phyloP scores from a whole-genome alignment of 345 rosid species.

The Salix caprea region DNA sequence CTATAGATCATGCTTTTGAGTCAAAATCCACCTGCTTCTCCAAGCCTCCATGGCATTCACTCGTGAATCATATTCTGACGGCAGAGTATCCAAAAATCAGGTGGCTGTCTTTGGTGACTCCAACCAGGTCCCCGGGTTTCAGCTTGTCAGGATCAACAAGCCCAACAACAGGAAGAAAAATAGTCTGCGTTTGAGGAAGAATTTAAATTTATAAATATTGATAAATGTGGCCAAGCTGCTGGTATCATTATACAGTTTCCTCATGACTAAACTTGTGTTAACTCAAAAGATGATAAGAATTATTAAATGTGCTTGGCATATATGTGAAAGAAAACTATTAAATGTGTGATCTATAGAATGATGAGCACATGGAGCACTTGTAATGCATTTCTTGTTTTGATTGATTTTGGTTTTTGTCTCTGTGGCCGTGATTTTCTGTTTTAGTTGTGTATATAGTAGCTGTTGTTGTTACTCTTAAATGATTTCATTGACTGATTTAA shows the following conservation, averaged over 20 bases:
- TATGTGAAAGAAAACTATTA: too few relatives aligned
- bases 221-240: background rate
- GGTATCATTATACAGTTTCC: background rate
- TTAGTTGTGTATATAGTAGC: too few relatives aligned
- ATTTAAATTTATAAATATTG: background rate
- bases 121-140: constrained; percentile 98
- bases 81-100: constrained; percentile 90
- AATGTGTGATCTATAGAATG: background rate
- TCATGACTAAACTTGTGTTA: background rate
- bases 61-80: constrained; percentile 94
- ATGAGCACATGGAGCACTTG: too few relatives aligned
- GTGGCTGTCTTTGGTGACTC: constrained; percentile 94
- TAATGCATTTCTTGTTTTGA: too few relatives aligned
- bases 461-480: too few relatives aligned
- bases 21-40: constrained; percentile 71
- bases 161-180: constrained; percentile 96
- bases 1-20: background rate
- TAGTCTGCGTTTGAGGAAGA: constrained; percentile 53
- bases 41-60: constrained; percentile 98
- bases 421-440: too few relatives aligned
- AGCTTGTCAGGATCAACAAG: constrained; percentile 89
- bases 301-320: too few relatives aligned
- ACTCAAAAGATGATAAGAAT: background rate
- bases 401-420: too few relatives aligned
- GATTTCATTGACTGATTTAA: too few relatives aligned